Percentiles rank a stretch among this genome's conserved stretches.
Evolutionary conservation across 352 stramenopile species (phyloP).

Genomic region (Globisporangium spiculum): DNA sequence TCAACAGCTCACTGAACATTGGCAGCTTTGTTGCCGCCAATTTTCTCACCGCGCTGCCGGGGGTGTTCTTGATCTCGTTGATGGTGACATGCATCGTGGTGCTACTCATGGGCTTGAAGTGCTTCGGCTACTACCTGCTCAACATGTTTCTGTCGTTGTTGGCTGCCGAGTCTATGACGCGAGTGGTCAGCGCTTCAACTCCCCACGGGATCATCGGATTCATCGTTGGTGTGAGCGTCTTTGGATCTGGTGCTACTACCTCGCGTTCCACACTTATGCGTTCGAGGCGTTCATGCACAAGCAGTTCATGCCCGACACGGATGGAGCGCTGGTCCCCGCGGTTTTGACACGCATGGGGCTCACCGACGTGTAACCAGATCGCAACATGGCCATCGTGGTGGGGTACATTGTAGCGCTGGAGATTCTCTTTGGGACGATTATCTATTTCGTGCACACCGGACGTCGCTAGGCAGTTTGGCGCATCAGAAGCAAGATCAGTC

Average conservation of each 20-base stretch:
- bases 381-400: conserved; percentile 59
- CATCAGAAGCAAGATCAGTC: no score
- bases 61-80: conserved; percentile 55
- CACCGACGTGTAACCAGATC: conserved; percentile 30
- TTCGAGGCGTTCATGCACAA: conserved; percentile 87
- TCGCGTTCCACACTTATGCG: conserved; percentile 86
- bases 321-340: conserved; percentile 5
- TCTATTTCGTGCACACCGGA: conserved; percentile 56
- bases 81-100: conserved; percentile 53
- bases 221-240: conserved; percentile 69
- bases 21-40: conserved; percentile 75
- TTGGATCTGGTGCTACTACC: conserved; percentile 85
- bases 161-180: conserved; percentile 76
- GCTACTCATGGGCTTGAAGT: conserved; percentile 45
- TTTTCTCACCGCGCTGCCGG: conserved; percentile 60
- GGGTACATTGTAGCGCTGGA: conserved; percentile 47
- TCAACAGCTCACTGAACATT: conserved; percentile 71
- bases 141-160: conserved; percentile 79
- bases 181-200: conserved; percentile 67
- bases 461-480: neutral
- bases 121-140: conserved; percentile 57
- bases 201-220: conserved; percentile 88
- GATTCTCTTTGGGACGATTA: conserved; percentile 44
- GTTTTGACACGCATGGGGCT: conserved; percentile 40
- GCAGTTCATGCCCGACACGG: conserved; percentile 40